Evolutionary conservation across 1,284 basidiomycete genomes (phyloP), one percentile per base, ranked within the genome.

Genomic region (Ceratobasidium sp.): DNA sequence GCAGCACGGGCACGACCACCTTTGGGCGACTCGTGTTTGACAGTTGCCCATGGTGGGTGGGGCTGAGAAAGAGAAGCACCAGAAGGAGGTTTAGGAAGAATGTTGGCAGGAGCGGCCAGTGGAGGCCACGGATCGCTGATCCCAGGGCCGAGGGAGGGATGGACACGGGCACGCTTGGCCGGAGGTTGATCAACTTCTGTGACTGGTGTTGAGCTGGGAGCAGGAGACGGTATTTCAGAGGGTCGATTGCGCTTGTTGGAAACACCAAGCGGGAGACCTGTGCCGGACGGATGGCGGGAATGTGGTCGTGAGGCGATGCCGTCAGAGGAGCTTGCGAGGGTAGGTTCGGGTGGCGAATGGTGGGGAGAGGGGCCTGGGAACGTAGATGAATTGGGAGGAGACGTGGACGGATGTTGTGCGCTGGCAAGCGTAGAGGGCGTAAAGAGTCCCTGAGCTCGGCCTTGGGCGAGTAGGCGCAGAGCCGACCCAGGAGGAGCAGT

Each of bases 381-480:
- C 18, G 66, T 55, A 23, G 61, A 53, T 12, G 42, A 51, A 18
- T 63, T 67, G 6, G 78, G 78, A 2, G 78, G 73, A 9, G 78
- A 76, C 46, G 66, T 71, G 26, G 70, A 55, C 4, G 61, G 63
- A 28, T 26, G 66, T 39, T 78, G 77, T n/a, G 69, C 26, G 58
- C 61, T n/a, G 18, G 77, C 67, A 51, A 71, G 67, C n/a, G 69
- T 94, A 28, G 93, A 93, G 3, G 93, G 93, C 13, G 94, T 94
- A 83, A 95, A 94, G 39, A 95, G 88, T 71, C 94, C 94, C 86
- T 95, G 93, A 0, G 94, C 94, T 75, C 94, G 91, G 77, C 94
- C 94, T 87, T 95, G 93, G 82, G 94, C 92, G 56, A 95, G 88
- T 63, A 95, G 87, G 73, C 92, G 91, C 55, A 94, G 89, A 33